Base-by-base conservation (phyloP, 805 yeast genomes). In the Candida endomychidarum region DNA sequence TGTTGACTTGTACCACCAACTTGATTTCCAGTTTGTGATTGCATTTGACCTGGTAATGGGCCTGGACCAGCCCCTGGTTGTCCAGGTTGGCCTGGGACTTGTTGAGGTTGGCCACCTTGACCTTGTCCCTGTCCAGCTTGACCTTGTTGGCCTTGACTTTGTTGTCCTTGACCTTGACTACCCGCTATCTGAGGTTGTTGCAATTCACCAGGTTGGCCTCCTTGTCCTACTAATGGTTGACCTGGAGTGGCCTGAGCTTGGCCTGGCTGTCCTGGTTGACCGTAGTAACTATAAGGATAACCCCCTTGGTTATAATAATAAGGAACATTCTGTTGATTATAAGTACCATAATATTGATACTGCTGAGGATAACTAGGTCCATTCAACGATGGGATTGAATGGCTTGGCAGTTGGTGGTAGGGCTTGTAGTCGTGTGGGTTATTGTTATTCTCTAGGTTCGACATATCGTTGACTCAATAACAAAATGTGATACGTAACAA, bases 321-420 rank as follows among this genome's bases (percentile, higher is more conserved):
- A 21, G 45, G 41, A 43, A 52, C 41, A 37, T 53, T 51, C 46
- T 58, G 72, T 32, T 42, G 47, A 29, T 24, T 23, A 26, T 37
- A 29, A 24, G 22, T 32, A 15, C n/a, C n/a, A n/a, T n/a, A 47
- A 21, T 47, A 42, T 43, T 53, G 42, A 37, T 53, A 52, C 46
- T 58, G 72, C 30, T 42, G 47, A 29, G 30, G 29, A 26, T 37
- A 29, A 24, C 23, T 32, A 15, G 34, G 34, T 2, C 37, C 18
- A 25, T 42, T 42, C 11, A 42, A 27, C 7, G 38, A 34, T 5
- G 46, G 46, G 25, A 42, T 42, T 9, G 43, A 25, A 26, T 39
- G 43, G n/a, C 25, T 36, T 2, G 43, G 47, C 20, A 31, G 19
- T 29, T 40, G 47, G 20, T 38, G 42, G n/a, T 38, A 33, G 5